Conservation (phyloP, 2,329 filamentous ascomycete genomes). For the Aschersonia sp. region DNA sequence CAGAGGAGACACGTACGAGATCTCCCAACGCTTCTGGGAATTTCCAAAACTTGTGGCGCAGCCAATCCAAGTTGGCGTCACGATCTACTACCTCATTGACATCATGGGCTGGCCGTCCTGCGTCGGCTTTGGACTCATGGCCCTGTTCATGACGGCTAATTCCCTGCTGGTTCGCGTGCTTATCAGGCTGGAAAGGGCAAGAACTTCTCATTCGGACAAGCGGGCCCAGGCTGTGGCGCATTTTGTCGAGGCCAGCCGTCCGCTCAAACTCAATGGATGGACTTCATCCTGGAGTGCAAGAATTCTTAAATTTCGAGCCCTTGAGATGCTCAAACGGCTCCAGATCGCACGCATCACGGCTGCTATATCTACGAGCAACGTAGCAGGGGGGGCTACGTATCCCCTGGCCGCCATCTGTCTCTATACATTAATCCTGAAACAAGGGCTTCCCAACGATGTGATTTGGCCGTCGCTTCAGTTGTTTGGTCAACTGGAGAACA, state of each 20-base stretch:
- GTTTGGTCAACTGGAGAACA: conserved; percentile 60
- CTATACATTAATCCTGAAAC: conserved; percentile 57
- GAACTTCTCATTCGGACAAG: conserved; percentile 60
- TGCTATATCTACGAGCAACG: conserved; percentile 53
- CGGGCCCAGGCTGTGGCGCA: conserved; percentile 71
- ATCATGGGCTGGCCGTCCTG: conserved; percentile 71
- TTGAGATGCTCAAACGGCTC: conserved; percentile 22
- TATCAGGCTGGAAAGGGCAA: conserved; percentile 52
- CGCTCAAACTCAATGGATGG: conserved; percentile 31
- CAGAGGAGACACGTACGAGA: conserved; percentile 67
- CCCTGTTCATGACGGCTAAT: conserved; percentile 56
- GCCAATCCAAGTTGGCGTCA: conserved; percentile 62
- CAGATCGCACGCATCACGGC: conserved; percentile 20
- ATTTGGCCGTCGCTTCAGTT: conserved; percentile 78
- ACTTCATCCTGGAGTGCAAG: conserved; percentile 20
- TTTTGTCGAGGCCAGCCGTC: conserved; percentile 74
- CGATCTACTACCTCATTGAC: conserved; percentile 46
- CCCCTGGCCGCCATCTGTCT: conserved; percentile 71
- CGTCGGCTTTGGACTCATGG: conserved; percentile 54
- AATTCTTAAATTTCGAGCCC: conserved; percentile 19
- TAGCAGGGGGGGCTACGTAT: conserved; percentile 57
- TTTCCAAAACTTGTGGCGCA: conserved; percentile 62
- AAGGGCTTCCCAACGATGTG: conserved; percentile 59
- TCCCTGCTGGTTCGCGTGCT: conserved; percentile 49
- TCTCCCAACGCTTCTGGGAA: conserved; percentile 79